These are phyloP conservation scores for Epichloe sibirici DNA, from an alignment of 2,329 filamentous ascomycete species.

Conservation along the genomic window DNA sequence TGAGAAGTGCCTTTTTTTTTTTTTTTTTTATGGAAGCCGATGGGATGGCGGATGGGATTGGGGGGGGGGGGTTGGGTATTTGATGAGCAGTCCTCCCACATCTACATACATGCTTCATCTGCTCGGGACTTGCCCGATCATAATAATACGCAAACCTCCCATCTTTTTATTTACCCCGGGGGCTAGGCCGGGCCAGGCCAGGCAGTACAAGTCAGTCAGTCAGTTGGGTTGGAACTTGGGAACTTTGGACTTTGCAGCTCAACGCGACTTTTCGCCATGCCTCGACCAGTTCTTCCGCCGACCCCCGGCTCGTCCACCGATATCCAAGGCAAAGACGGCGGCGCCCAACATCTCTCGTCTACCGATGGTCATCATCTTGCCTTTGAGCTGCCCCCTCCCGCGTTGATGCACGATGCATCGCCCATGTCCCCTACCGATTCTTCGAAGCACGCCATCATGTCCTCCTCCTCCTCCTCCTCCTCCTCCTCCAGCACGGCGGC, in stretches of 20 bases:
- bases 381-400: conserved; percentile 69
- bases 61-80: no score
- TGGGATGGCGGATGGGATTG: no score
- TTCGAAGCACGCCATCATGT: conserved; percentile 18
- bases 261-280: conserved; percentile 16
- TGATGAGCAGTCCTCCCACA: background rate
- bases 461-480: no score
- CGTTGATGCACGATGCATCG: conserved; percentile 39
- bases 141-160: background rate
- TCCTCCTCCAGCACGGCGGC: conserved; percentile 7
- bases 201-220: no score
- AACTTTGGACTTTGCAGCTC: background rate
- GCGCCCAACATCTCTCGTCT: conserved; percentile 43
- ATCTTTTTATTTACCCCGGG: background rate
- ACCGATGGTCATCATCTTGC: conserved; percentile 41
- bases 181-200: no score
- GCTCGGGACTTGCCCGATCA: background rate
- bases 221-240: no score
- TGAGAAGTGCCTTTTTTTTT: no score
- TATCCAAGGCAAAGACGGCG: conserved; percentile 59
- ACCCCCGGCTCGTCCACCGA: conserved; percentile 74
- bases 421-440: conserved; percentile 23
- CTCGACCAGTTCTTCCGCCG: conserved; percentile 38
- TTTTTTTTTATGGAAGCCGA: no score
- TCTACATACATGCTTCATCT: background rate